Base-by-base conservation (phyloP, 2,329 filamentous ascomycete species). In the Pseudogymnoascus sp. region DNA sequence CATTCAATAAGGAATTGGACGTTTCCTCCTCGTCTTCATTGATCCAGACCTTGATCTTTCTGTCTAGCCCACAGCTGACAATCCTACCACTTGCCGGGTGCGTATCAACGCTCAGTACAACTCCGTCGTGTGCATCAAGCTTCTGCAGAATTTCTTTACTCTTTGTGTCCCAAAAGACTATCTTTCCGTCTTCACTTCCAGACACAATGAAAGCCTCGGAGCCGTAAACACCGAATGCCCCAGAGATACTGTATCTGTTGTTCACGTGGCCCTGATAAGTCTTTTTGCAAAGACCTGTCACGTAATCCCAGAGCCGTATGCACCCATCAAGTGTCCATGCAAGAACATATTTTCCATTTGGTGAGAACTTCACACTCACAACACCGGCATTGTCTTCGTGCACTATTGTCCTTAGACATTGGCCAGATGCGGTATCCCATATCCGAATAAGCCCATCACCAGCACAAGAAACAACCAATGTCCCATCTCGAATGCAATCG, bases 201-300 rank as follows among this genome's bases (percentile, higher is more conserved):
- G 89, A 89, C 0, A 87, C 89, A 14, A 93, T 84, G 70, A 96
- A 96, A 0, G 69, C 70, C 70, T 76, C 46, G 76, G 70, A 62
- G 0, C 79, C 79, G 66, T 88, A 88, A 1, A 84, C 81, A 11
- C 91, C 93, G 72, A 97, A 97, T 42, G 88, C 88, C 3, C 92
- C 91, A 2, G 85, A 85, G n/a, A 97, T 82, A 67, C 91, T 93
- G 76, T 89, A 97, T 65, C 88, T 88, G 62, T 85, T 82, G 74
- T 99, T 99, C 62, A 80, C 78, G 72, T 97, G 95, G 0, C 95
- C 95, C 74, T 97, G 92, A 75, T 97, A 99, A 12, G 95, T 99
- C 81, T 99, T 99, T 71, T 96, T 88, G 69, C 95, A 95, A 28
- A 87, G 86, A 6, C 93, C 93, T 38, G 91, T 86, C 7, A 96